Base-by-base conservation (phyloP, 2,329 filamentous ascomycete species). In the Penicillium sp. region DNA sequence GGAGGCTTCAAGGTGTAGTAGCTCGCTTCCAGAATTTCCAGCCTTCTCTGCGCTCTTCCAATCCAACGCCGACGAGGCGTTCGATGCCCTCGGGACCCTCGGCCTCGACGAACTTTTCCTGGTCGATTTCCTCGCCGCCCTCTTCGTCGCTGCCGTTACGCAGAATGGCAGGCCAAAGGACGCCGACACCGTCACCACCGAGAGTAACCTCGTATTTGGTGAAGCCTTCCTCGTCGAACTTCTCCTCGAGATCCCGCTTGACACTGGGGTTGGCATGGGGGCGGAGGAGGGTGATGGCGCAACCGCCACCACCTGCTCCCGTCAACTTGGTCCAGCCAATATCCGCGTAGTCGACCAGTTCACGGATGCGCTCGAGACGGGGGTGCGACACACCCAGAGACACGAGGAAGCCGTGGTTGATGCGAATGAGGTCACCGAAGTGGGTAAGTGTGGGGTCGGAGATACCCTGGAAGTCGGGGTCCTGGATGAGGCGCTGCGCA, bases 271-370 rank as follows among this genome's bases (percentile, higher is more conserved):
- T 70, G 1, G 83, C 79, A 29, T 84, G 84, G 0, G 90, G 89
- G 60, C 88, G 89, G 46, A 99, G 80, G 4, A 99, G 79, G 0
- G 93, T 95, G 63, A 99, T 97, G 3, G 92, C 93, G 74, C 95
- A 97, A 2, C 94, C 94, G 53, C 94, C 95, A 11, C 94, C 95
- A 21, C 94, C 94, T 1, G 94, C 94, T 32, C 94, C 94, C 0
- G 94, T 99, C 54, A 99, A 83, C 73, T 99, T 99, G 11, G 94
- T 97, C 92, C 92, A 99, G 29, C 94, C 94, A 52, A 97, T 89
- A 39, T 88, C 89, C 53, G 91, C 85, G 64, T 94, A 86, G 63
- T 99, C 93, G 46, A 96, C 89, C 24, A 99, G 79, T 75, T 96
- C 93, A 58, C 94, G 86, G 64, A 99, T 87, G 31, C 93, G 86